Base-by-base conservation (phyloP, 2,329 filamentous ascomycete species). In the Aspergillus spinulosporus region DNA sequence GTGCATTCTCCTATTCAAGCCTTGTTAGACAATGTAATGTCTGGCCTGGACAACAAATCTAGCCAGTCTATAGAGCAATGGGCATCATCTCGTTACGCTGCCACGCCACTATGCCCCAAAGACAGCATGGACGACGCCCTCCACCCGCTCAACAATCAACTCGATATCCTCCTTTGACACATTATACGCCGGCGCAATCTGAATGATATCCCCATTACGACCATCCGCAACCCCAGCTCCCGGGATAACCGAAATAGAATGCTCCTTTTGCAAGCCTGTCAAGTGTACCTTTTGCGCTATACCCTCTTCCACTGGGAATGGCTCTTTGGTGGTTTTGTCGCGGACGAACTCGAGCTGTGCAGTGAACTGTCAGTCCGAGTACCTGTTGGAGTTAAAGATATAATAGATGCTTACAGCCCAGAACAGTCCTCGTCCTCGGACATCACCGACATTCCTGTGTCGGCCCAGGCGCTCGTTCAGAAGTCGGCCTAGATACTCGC, bases 381-480 rank as follows among this genome's bases (percentile, higher is more conserved):
- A 21, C 21, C 21, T 21, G 21, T 21, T 21, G 21, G 21, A 21
- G 21, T 21, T 21, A 21, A 21, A 21, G 21, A 21, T 21, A 21
- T 21, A 21, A 21, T 21, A 21, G 21, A 21, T 21, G 51, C 78
- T 70, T 66, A 81, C 79, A 5, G 76, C 81, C 76, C 79, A 80
- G 63, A 84, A 84, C 3, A 84, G 66, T 1, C 82, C 82, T 39
- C 74, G 70, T 12, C 82, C 82, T 28, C 82, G 76, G 43, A 85
- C 79, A 59, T 84, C 68, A 12, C 82, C 82, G 4, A 85, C 79
- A 55, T 80, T 66, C 5, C 71, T 70, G 58, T 82, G 76, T 1
- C 61, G 55, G 1, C 62, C 71, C 2, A 84, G 68, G 6, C 68
- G 70, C 36, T 77, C 68, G 31, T 74, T 69, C 40, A 85, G 66